Base-by-base conservation (phyloP, 306 rosid genomes). In the Sicyos edulis region DNA sequence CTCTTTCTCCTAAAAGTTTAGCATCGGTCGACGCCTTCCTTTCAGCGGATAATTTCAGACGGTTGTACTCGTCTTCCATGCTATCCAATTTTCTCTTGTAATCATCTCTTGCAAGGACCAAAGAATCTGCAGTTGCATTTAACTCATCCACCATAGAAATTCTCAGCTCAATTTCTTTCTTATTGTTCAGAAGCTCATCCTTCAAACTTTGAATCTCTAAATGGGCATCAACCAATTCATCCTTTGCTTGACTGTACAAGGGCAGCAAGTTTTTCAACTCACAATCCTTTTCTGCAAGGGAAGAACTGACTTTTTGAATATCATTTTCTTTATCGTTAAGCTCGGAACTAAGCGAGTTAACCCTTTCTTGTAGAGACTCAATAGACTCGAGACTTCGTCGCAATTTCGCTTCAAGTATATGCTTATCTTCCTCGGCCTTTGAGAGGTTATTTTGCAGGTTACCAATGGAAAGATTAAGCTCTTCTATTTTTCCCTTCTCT, bases 251-350 rank as follows among this genome's bases (percentile, higher is more conserved):
- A 72, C 81, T 74, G 76, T 81, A 76, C 52, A 80, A 63, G 62
- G 83, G 62, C 53, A 74, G 74, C 85, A 93, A 77, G 75, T 84
- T 85, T 71, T 73, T 81, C 83, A 91, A 81, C 77, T 86, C 88
- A 67, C 79, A 61, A 71, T 88, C 97, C 82, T 81, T 93, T 65
- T 80, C 88, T 70, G 89, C 81, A 70, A 93, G 86, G 55, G 84
- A 82, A 69, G 89, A 81, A 76, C 74, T 80, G 51, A 89, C 96
- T 75, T 76, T 86, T 77, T 60, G 87, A 74, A 83, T 77, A 74
- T 54, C 56, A 42, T 7, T 70, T 78, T 86, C 89, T 77, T 81
- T 91, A 42, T 77, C 86, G 80, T 78, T 82, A 76, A 93, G 85
- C 76, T 86, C 87, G 61, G 12, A 76, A 62, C 78, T 78, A 57